Evolutionary conservation across 805 yeast species (phyloP).

Genomic region (Hanseniaspora lachancei): DNA sequence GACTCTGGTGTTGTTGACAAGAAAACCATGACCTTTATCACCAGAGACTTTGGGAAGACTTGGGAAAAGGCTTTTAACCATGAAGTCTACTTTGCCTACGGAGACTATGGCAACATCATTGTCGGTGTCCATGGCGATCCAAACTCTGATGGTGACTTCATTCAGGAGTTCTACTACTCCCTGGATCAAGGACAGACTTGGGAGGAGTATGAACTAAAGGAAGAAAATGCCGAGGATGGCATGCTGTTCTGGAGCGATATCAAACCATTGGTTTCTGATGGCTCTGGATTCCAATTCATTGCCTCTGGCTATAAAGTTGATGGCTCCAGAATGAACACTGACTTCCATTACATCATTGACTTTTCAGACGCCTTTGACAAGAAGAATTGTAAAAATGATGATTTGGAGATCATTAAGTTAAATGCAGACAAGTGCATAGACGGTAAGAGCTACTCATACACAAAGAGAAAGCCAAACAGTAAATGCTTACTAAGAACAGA

Average conservation of each 20-base stretch:
- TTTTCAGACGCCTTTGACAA: slow-evolving; percentile 42
- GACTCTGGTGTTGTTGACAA: slow-evolving; percentile 22
- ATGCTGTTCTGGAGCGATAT: slow-evolving; percentile 18
- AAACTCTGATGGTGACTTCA: slow-evolving; percentile 26
- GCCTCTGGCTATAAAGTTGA: slow-evolving; percentile 6
- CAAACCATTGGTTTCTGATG: slow-evolving; percentile 49
- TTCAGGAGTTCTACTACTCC: slow-evolving; percentile 39
- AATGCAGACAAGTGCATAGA: slow-evolving; percentile 39
- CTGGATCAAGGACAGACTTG: slow-evolving; percentile 64
- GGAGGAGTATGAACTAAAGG: slow-evolving; percentile 32
- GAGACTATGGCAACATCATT: slow-evolving; percentile 67
- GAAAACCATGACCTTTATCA: slow-evolving; percentile 41
- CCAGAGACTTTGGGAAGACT: slow-evolving; percentile 64
- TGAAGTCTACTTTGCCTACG: slow-evolving; percentile 46
- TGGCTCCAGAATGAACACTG: slow-evolving; percentile 4
- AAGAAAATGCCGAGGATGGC: neutral
- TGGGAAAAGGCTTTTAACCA: slow-evolving; percentile 49
- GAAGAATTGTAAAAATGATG: slow-evolving; percentile 34
- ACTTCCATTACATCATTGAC: slow-evolving; percentile 31
- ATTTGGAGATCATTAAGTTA: slow-evolving; percentile 49
- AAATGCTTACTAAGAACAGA: slow-evolving; percentile 45
- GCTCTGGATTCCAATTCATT: slow-evolving; percentile 45
- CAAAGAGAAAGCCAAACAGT: slow-evolving; percentile 51
- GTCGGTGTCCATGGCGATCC: slow-evolving; percentile 41
- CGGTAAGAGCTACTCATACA: slow-evolving; percentile 55